These are phyloP conservation scores for Pythium scleroteichum DNA, from an alignment of 352 stramenopile genomes.

Conservation along the genomic window DNA sequence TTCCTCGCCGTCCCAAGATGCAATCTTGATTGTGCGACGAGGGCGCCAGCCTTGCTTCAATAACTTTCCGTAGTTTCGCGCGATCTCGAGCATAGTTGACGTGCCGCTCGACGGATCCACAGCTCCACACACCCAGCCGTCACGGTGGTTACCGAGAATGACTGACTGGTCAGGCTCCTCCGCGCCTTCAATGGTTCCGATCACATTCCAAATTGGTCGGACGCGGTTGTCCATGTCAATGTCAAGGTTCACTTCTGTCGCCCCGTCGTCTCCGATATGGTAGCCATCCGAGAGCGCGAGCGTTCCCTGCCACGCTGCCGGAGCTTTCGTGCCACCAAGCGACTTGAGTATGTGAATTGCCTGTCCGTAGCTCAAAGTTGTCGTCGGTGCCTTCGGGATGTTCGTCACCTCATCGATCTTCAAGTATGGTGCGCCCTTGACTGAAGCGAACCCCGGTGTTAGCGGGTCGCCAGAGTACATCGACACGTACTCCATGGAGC, in stretches of 20 bases:
- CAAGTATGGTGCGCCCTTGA: conserved; percentile 26
- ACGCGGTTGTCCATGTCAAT: conserved; percentile 76
- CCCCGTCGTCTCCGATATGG: conserved; percentile 60
- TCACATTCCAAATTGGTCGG: conserved; percentile 83
- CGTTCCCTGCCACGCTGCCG: conserved; percentile 53
- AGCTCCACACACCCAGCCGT: conserved; percentile 89
- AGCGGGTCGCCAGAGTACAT: conserved; percentile 55
- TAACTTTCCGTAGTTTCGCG: conserved; percentile 60
- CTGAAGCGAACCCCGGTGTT: conserved; percentile 32
- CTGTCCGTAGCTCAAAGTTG: conserved; percentile 81
- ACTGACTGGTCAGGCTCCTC: conserved; percentile 64
- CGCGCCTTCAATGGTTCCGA: conserved; percentile 70
- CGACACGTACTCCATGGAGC: not conserved
- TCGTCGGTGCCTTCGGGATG: conserved; percentile 61
- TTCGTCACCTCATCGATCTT: conserved; percentile 47
- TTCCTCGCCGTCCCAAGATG: conserved; percentile 87
- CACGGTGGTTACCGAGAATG: conserved; percentile 88
- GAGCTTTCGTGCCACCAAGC: conserved; percentile 54
- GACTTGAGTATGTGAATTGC: conserved; percentile 67
- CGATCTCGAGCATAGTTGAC: conserved; percentile 78
- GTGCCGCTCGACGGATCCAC: conserved; percentile 85
- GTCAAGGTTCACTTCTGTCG: conserved; percentile 53
- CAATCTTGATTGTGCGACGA: conserved; percentile 71
- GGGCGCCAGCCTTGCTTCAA: conserved; percentile 68
- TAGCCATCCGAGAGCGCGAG: conserved; percentile 64